Base-by-base conservation (phyloP, 305 asterid genomes). In the Ajuga reptans region DNA sequence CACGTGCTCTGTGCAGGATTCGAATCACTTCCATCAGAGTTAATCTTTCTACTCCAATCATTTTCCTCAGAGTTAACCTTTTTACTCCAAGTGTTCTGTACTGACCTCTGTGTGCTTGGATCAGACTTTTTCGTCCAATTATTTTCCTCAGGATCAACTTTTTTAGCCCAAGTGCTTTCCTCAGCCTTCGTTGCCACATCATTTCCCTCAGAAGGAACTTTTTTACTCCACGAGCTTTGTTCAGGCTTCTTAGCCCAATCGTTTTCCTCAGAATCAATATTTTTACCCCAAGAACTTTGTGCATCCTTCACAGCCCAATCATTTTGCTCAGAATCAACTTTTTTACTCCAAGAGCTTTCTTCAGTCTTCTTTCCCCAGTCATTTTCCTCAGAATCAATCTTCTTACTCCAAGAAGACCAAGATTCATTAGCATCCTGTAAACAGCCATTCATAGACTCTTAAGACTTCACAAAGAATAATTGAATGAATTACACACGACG, bases 351-450 rank as follows among this genome's bases (percentile, higher is more conserved):
- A 5, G 65, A 64, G 41, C 72, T 63, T 60, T 51, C 39, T 10
- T 64, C 74, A 15, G 68, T 24, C 36, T 59, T 59, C 37, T 54
- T 68, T 4, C 2, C 60, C 86, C 81, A 79, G 46, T 51, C 61
- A 29, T 71, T 58, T 55, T 27, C 78, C 18, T 53, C 69, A 27
- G 83, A 17, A 41, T 71, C 66, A n/a, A 4, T 57, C 34, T 65
- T 72, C 12, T 72, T 69, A 64, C 55, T 80, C 75, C 77, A 68
- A 15, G 81, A 64, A 33, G 87, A 83, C 85, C 86, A 79, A 15
- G 62, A 52, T 27, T 75, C 81, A 68, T 46, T 58, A 8, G 18
- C 75, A 71, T 66, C 81, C 86, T 79, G 77, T 43, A 63, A 75
- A 50, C 37, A 69, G 34, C 39, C 24, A 34, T 31, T 15, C 27